Evolutionary conservation across 2,329 filamentous ascomycete genomes (phyloP), one percentile per base, ranked within the genome.

Genomic region (Aspergillus quadrilineatus): DNA sequence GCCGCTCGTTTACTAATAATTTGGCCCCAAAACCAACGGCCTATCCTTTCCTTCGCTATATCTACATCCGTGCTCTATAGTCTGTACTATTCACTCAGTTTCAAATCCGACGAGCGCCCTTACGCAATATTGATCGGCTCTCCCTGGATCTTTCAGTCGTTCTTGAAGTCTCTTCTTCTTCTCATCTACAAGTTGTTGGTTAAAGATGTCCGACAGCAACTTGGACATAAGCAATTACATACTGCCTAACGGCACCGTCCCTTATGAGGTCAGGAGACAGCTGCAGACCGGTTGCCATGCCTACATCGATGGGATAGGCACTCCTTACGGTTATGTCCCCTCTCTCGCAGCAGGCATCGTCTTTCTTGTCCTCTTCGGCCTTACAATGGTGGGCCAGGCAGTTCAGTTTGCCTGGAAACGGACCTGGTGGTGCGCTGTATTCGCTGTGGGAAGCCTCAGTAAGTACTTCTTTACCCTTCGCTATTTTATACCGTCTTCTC

Each of bases 341-440:
- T 65, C 67, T 1, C 60, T 71, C 28, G 67, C 62, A 32, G 70
- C 69, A 7, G 73, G 73, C 9, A 69, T 75, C 34, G 65, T 67
- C 7, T 75, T 69, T 54, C 66, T 64, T 28, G 58, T 64, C 4
- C 67, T 73, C 14, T 75, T 75, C 42, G 68, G 69, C 9, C 46
- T 74, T 42, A 72, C 72, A 0, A 69, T 74, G 68, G 45, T 71
- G n/a, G 45, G 59, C 5, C 73, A 76, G 50, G 70, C 63, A 3
- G 53, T 67, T 8, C 73, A 76, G 58, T 62, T 70, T 17, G 57
- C 64, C 39, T 74, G 67, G 72, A 75, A 69, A 53, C 67, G 68
- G 50, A 69, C 66, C 28, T 76, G 73, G 73, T 76, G 73, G 73
- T 70, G 67, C 42, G 60, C 59, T n/a, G 66, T 74, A 1, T 74